Percentiles rank a stretch among this genome's conserved stretches.
phyloP scores from a whole-genome alignment of 257 asterid genomes.

The Paraleonurus japonicus region DNA sequence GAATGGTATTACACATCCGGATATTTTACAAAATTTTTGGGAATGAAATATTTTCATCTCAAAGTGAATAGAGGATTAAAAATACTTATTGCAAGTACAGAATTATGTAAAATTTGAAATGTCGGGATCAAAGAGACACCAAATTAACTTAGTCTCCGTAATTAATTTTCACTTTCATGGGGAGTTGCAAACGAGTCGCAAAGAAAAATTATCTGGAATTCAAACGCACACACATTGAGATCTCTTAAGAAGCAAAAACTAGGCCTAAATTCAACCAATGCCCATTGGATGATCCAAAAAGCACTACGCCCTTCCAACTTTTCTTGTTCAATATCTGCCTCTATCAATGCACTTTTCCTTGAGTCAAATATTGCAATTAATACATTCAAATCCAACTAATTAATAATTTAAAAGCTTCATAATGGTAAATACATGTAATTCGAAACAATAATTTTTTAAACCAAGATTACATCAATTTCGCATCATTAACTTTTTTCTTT shows the following conservation, averaged over 20 bases:
- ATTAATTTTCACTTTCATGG: slow-evolving; percentile 29
- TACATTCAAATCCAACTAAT: slow-evolving; percentile 29
- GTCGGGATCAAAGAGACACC: slow-evolving; percentile 35
- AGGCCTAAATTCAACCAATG: slow-evolving; percentile 15
- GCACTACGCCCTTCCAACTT: slow-evolving; percentile 43
- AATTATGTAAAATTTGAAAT: slow-evolving; percentile 7
- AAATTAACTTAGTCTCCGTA: slow-evolving; percentile 26
- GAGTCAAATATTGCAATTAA: slow-evolving; percentile 45
- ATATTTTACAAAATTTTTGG: no score
- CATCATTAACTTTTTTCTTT: neutral
- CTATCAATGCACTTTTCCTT: slow-evolving; percentile 28
- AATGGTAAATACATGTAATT: neutral
- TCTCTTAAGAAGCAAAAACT: slow-evolving; percentile 2
- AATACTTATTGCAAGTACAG: neutral
- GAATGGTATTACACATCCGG: no score
- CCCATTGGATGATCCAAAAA: slow-evolving; percentile 21
- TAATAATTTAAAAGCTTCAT: neutral
- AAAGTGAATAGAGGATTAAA: neutral
- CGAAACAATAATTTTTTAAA: neutral
- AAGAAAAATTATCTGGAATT: slow-evolving; percentile 17
- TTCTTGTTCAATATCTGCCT: slow-evolving; percentile 16
- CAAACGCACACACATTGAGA: slow-evolving; percentile 33
- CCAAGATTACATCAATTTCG: neutral
- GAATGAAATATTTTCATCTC: no score
- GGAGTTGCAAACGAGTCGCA: slow-evolving; percentile 30